Evolutionary conservation across 2,329 filamentous ascomycete genomes (phyloP).

Genomic region (Falciphora oryzae): DNA sequence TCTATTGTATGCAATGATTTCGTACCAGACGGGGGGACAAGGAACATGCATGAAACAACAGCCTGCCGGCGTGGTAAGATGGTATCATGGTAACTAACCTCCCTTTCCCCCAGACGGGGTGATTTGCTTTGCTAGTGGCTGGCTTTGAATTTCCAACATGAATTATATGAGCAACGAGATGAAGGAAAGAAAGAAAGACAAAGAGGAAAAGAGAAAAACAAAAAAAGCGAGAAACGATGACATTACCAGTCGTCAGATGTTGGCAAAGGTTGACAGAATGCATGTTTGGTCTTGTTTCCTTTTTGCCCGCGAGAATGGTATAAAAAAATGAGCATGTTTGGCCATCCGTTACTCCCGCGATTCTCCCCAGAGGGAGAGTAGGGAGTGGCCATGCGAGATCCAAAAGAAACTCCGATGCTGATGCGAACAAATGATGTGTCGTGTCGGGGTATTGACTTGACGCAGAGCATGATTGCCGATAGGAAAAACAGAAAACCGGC

Average conservation of each 20-base stretch:
- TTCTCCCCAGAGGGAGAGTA: background rate
- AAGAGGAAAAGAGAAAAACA: constrained; percentile 7
- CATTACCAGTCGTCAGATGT: background rate
- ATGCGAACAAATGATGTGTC: constrained; percentile 4
- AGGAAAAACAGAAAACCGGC: constrained; percentile 4
- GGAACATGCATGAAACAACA: background rate
- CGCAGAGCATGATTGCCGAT: background rate
- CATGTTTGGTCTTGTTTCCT: background rate
- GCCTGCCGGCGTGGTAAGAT: background rate
- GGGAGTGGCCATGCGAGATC: background rate
- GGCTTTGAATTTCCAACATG: constrained; percentile 1
- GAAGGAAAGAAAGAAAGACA: constrained; percentile 8
- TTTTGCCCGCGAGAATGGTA: constrained; percentile 1
- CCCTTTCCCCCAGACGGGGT: background rate
- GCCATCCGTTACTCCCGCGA: background rate
- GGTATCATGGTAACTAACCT: background rate
- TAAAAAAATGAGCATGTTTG: constrained; percentile 1
- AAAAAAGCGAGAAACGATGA: constrained; percentile 1
- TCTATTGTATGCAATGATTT: background rate
- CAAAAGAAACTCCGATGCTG: constrained; percentile 10
- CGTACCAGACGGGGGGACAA: background rate
- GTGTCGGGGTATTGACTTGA: background rate
- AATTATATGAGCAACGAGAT: constrained; percentile 3
- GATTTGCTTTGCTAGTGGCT: background rate
- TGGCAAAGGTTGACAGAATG: background rate